Conservation (phyloP, 2,329 filamentous ascomycete species). For the Colletotrichum simmondsii region DNA sequence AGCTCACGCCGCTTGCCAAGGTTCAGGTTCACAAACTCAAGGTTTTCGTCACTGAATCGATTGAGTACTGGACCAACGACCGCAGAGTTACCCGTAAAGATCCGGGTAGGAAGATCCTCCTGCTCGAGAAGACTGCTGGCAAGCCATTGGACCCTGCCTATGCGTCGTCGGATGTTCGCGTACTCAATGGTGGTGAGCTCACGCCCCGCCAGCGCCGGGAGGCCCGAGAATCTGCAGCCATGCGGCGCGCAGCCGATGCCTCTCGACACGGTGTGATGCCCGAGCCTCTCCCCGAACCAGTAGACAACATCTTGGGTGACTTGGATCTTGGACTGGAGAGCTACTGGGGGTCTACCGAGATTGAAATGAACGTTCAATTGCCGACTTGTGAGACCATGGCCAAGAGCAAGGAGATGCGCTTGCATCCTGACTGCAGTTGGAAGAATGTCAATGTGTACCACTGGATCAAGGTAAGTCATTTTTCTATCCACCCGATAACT, state of each 20-base stretch:
- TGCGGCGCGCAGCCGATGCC: constrained; percentile 66
- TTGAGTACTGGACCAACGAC: constrained; percentile 91
- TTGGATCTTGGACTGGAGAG: constrained; percentile 76
- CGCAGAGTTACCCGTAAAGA: constrained; percentile 87
- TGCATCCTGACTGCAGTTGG: constrained; percentile 94
- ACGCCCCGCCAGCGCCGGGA: constrained; percentile 58
- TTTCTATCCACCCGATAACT: too few relatives aligned
- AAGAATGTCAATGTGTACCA: constrained; percentile 94
- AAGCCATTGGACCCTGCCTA: constrained; percentile 79
- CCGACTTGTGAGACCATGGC: constrained; percentile 90
- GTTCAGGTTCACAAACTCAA: constrained; percentile 94
- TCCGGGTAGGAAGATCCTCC: constrained; percentile 82
- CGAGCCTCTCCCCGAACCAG: constrained; percentile 60
- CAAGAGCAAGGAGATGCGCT: constrained; percentile 70
- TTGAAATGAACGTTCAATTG: constrained; percentile 93
- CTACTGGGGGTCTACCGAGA: constrained; percentile 88
- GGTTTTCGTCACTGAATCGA: constrained; percentile 88
- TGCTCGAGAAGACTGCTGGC: constrained; percentile 90
- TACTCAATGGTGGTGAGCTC: constrained; percentile 84
- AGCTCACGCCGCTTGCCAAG: constrained; percentile 90
- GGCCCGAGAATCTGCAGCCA: constrained; percentile 58
- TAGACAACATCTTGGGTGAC: constrained; percentile 83
- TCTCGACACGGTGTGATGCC: constrained; percentile 51
- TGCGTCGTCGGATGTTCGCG: constrained; percentile 78
- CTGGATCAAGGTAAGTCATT: constrained; percentile 85